Evolutionary conservation across 306 rosid species (phyloP).

Genomic region (Potentilla sterilis): DNA sequence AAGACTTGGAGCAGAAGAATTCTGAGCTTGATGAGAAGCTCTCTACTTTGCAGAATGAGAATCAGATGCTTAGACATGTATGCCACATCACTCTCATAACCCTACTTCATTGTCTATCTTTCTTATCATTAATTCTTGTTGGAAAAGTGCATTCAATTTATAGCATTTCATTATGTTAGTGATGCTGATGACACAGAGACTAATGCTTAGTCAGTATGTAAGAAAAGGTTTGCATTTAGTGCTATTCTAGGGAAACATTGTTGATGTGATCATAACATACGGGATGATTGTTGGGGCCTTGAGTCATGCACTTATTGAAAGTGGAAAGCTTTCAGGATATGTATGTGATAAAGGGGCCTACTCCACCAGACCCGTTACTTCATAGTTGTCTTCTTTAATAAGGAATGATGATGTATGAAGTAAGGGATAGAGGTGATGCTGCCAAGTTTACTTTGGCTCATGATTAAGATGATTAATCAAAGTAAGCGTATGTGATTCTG

Average conservation of each 20-base stretch:
- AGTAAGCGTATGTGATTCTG: background rate
- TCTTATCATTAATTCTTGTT: background rate
- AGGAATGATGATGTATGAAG: background rate
- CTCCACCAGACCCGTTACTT: conserved; percentile 4
- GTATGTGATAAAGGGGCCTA: conserved; percentile 3
- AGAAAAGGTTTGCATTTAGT: background rate
- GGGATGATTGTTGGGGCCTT: background rate
- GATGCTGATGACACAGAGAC: background rate
- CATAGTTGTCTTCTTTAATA: background rate
- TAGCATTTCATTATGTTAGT: background rate
- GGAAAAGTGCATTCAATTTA: background rate
- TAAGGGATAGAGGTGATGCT: background rate
- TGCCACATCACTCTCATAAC: conserved; percentile 11
- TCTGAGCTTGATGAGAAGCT: conserved; percentile 80
- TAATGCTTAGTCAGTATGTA: background rate
- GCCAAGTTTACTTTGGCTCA: background rate
- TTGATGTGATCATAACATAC: background rate
- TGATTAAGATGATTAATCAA: background rate
- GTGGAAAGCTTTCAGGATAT: background rate
- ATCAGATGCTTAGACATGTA: conserved; percentile 99
- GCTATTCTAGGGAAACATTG: background rate
- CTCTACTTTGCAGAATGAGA: conserved; percentile 92
- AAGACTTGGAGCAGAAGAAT: conserved; percentile 76
- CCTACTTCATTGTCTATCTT: background rate
- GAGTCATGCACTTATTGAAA: background rate